Evolutionary conservation across 108 stramenopile species (phyloP).

Genomic region (Cylindrotheca closterium): DNA sequence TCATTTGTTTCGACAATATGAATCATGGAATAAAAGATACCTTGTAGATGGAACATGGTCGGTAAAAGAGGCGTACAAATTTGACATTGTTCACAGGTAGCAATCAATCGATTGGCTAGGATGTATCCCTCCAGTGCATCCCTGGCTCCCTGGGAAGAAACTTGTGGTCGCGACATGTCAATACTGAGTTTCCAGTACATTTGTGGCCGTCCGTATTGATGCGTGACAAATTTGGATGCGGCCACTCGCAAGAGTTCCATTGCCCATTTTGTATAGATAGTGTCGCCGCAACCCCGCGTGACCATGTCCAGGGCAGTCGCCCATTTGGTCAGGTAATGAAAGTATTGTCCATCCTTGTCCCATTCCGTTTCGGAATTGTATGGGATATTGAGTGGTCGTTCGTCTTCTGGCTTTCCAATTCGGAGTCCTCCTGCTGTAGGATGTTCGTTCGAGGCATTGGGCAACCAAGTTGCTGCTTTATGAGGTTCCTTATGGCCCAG

Average conservation of each 20-base stretch:
- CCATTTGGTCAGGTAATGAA: neutral
- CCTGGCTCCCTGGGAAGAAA: neutral
- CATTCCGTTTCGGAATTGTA: neutral
- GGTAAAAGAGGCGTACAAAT: neutral
- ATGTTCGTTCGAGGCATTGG: neutral
- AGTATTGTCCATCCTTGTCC: constrained; percentile 1
- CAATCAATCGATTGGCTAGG: neutral
- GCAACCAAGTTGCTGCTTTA: neutral
- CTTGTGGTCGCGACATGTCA: neutral
- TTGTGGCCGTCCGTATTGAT: neutral
- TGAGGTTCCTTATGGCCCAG: neutral
- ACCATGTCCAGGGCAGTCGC: neutral
- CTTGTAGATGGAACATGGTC: neutral
- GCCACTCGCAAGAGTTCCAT: neutral
- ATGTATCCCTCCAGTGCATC: neutral
- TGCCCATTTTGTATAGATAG: neutral
- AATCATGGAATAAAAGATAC: neutral
- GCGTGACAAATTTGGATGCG: neutral
- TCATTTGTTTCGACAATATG: neutral
- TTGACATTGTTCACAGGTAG: neutral
- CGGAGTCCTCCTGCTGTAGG: neutral
- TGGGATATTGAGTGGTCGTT: neutral
- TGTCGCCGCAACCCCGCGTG: neutral
- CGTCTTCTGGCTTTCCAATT: neutral
- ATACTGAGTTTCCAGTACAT: neutral